phyloP scores from a whole-genome alignment of 163 green algal species.

The Chloromonas sp. region DNA sequence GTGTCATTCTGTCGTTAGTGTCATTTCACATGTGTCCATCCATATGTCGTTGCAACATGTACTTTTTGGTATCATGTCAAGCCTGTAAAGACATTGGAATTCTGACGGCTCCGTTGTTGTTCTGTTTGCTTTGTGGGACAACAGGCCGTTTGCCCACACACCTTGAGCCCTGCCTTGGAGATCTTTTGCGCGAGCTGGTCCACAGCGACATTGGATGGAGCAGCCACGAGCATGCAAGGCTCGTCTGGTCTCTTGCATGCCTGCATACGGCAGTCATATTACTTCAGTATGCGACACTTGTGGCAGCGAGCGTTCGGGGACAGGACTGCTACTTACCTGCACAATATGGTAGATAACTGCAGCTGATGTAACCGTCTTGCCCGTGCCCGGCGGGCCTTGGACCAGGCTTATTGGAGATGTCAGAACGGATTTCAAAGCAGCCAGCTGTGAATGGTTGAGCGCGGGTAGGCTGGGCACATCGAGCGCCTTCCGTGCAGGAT shows the following conservation, averaged over 20 bases:
- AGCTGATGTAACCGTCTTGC: conserved; percentile 94
- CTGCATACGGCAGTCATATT: neutral
- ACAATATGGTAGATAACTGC: conserved; percentile 87
- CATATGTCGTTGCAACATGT: too few relatives aligned
- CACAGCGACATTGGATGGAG: conserved; percentile 94
- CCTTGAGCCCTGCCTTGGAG: conserved; percentile 79
- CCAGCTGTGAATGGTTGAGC: conserved; percentile 84
- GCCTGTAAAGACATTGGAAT: neutral
- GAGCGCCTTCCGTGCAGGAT: conserved; percentile 38
- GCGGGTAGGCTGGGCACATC: conserved; percentile 83
- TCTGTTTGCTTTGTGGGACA: neutral
- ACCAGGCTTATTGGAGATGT: conserved; percentile 81
- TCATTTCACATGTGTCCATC: too few relatives aligned
- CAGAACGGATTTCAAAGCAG: conserved; percentile 78
- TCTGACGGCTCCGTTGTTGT: neutral
- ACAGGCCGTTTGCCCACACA: neutral
- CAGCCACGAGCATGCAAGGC: conserved; percentile 80
- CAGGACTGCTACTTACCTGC: conserved; percentile 4
- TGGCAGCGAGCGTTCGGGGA: neutral
- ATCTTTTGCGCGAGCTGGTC: conserved; percentile 97
- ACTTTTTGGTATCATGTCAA: too few relatives aligned
- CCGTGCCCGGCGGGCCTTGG: conserved; percentile 47
- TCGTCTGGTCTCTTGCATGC: conserved; percentile 14
- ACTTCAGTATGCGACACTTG: neutral
- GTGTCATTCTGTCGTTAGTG: too few relatives aligned